phyloP scores from a whole-genome alignment of 108 stramenopile genomes.

The Schizochytrium sp. region DNA sequence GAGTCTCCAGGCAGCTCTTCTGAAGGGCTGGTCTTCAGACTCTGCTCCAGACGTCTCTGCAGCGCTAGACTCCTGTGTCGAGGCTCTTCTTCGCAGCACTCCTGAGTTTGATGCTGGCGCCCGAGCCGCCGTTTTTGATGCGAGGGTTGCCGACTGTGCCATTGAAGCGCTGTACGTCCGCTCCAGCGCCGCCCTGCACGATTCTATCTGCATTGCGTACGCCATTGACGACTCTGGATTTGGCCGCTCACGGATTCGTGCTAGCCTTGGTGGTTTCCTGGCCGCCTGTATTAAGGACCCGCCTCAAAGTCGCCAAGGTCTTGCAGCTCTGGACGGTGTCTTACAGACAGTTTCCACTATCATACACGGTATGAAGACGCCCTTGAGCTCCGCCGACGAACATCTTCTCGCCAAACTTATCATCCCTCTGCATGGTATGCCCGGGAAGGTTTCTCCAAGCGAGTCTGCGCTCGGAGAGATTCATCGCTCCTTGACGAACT shows the following conservation, averaged over 20 bases:
- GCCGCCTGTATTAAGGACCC: neutral
- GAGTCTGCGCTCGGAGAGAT: constrained; percentile 32
- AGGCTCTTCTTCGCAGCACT: neutral
- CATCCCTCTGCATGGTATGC: neutral
- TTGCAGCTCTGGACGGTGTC: neutral
- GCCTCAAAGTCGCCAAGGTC: neutral
- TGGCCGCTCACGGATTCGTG: neutral
- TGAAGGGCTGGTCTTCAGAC: neutral
- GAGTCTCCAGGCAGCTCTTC: neutral
- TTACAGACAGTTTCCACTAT: neutral
- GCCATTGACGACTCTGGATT: neutral
- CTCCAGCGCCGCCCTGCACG: constrained; percentile 5
- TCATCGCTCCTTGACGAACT: neutral
- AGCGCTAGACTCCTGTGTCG: constrained; percentile 18
- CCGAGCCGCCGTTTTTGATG: neutral
- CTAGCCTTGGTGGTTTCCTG: neutral
- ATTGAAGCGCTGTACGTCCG: neutral
- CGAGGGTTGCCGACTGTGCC: neutral
- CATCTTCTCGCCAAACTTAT: neutral
- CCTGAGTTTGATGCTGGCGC: neutral
- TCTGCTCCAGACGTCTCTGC: neutral
- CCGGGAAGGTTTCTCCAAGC: constrained; percentile 22
- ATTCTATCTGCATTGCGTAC: neutral
- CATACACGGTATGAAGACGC: neutral
- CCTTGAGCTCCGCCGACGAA: neutral